These are phyloP conservation scores for Collariella sp. DNA, from an alignment of 495 filamentous ascomycete genomes.

Conservation along the genomic window DNA sequence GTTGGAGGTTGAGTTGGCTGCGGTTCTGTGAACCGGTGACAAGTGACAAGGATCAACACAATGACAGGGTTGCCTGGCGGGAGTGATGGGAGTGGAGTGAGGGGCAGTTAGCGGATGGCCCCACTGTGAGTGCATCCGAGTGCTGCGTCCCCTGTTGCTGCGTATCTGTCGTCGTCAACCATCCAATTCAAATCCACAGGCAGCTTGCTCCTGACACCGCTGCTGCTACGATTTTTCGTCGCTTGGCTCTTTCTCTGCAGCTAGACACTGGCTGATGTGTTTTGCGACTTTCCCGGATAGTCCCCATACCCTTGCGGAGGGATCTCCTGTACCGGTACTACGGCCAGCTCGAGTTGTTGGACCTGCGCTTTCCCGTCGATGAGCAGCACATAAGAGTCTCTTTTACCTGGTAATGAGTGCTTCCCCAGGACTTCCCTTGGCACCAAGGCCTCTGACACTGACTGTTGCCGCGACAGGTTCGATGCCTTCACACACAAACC, in stretches of 20 bases:
- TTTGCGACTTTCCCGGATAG: no score
- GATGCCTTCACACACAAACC: conserved; percentile 97
- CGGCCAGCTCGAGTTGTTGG: conserved; percentile 88
- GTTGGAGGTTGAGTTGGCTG: background rate
- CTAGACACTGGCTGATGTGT: no score
- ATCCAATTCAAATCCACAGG: no score
- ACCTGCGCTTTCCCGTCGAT: conserved; percentile 92
- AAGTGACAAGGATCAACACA: background rate
- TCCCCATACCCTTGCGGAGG: conserved; percentile 23
- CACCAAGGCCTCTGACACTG: conserved; percentile 3
- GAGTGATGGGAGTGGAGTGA: background rate
- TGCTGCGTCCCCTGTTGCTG: background rate
- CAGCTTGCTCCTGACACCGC: no score
- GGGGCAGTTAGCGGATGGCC: background rate
- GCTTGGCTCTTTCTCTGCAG: no score
- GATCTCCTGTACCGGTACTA: conserved; percentile 97
- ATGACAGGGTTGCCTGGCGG: no score
- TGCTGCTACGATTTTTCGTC: no score
- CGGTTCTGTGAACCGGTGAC: background rate
- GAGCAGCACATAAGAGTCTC: conserved; percentile 98
- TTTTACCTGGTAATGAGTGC: conserved; percentile 74
- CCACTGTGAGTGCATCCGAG: background rate
- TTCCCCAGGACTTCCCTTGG: background rate
- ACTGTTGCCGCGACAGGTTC: conserved; percentile 54
- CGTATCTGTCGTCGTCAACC: no score